Percentiles rank a stretch among this genome's conserved stretches.
Evolutionary conservation across 2,329 filamentous ascomycete species (phyloP).

Genomic region (Talaromyces sp.): DNA sequence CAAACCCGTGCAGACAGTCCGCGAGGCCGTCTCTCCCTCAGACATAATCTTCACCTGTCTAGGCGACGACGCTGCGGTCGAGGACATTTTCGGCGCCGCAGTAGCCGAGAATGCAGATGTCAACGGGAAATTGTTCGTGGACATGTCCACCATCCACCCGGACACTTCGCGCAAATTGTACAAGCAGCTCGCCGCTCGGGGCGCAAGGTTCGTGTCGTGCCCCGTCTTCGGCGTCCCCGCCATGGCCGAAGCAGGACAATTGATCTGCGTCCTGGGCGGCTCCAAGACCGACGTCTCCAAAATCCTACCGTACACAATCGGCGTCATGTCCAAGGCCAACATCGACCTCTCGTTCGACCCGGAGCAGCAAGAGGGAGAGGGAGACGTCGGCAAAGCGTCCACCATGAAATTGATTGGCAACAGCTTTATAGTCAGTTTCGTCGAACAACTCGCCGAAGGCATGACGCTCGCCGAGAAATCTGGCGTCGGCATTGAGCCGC

Average conservation of each 20-base stretch:
- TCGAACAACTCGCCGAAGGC: constrained; percentile 73
- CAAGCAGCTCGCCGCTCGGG: constrained; percentile 53
- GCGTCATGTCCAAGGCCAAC: constrained; percentile 65
- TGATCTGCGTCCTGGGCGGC: constrained; percentile 72
- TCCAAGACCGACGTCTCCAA: constrained; percentile 57
- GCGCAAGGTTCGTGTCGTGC: constrained; percentile 70
- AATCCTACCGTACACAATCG: constrained; percentile 66
- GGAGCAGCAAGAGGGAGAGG: not conserved
- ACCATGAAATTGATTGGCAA: constrained; percentile 81
- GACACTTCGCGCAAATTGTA: constrained; percentile 69
- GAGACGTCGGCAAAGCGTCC: constrained; percentile 61
- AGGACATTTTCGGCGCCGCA: constrained; percentile 57
- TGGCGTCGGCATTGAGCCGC: constrained; percentile 65
- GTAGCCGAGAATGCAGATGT: constrained; percentile 45
- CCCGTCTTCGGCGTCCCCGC: constrained; percentile 49
- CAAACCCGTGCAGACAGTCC: constrained; percentile 60
- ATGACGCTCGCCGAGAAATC: constrained; percentile 76
- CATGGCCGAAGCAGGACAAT: constrained; percentile 58
- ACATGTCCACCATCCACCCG: constrained; percentile 84
- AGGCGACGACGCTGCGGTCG: constrained; percentile 71
- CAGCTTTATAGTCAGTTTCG: constrained; percentile 78
- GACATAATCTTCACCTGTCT: constrained; percentile 81
- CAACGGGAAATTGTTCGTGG: constrained; percentile 72
- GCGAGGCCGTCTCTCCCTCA: constrained; percentile 62
- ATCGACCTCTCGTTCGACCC: constrained; percentile 59